Evolutionary conservation across 345 rosid species (phyloP), one percentile per base, ranked within the genome.

Genomic region (Dipteronia sinensis): DNA sequence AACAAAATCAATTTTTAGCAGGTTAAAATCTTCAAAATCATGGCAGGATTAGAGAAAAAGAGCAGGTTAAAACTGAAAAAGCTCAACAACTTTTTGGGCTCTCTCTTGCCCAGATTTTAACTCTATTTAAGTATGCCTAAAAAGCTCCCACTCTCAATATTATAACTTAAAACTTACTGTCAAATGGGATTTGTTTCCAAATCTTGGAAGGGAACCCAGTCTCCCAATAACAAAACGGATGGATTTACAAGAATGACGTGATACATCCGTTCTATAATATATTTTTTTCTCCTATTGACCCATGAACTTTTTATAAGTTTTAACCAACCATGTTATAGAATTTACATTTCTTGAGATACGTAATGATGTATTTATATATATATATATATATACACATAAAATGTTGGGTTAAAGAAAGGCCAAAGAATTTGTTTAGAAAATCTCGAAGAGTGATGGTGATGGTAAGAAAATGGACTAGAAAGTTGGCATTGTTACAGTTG

Each of bases 21-120:
- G 63, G 55, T 72, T 72, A 55, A 55, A 69, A 55, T 7, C 74
- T 72, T 72, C 38, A 55, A 55, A 69, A 55, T 16, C 74, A 29
- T 71, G 74, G 64, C 25, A n/a, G 29, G 38, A 34, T 4, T 7
- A 27, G 63, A 29, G n/a, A 4, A 68, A 10, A 55, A 34, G 58
- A 38, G 38, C 23, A 44, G 55, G 64, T 80, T 55, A 40, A 59
- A 64, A 46, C 56, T 19, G 17, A 10, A 19, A 77, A 82, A 78
- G 76, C 31, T 69, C 2, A 4, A 7, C 10, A 31, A 62, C 79
- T 70, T 82, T 74, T 73, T 70, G 20, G 69, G 42, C 22, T 29
- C 38, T 69, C 38, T 34, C 38, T 55, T 13, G 59, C 61, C 61
- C 19, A 17, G 46, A 46, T 7, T n/a, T 59, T 20, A 59, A 20